Conservation (phyloP, 345 rosid genomes). For the Lagerstroemia speciosa region DNA sequence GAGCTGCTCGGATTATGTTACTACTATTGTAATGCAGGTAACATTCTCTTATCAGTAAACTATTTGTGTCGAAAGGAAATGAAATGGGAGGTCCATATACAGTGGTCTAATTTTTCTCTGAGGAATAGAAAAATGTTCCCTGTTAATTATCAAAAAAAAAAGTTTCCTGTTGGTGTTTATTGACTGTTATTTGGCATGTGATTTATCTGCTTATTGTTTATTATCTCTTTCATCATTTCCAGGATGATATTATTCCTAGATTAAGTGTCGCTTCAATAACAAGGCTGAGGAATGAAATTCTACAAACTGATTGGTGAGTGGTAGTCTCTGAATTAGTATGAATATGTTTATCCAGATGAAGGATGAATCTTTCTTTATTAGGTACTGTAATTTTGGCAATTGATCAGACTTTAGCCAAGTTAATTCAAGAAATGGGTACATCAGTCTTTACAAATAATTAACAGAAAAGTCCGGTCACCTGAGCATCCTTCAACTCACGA, state of each 20-base stretch:
- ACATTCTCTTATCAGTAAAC: neutral
- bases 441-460: neutral
- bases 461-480: neutral
- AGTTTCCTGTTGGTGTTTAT: neutral
- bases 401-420: no score
- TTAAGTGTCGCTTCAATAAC: slow-evolving; percentile 65
- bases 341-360: neutral
- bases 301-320: slow-evolving; percentile 77
- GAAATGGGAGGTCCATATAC: neutral
- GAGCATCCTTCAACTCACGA: neutral
- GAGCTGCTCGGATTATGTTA: slow-evolving; percentile 76
- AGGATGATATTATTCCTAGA: slow-evolving; percentile 89
- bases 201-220: neutral
- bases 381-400: neutral
- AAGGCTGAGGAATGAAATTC: slow-evolving; percentile 77
- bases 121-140: no score
- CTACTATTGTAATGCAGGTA: slow-evolving; percentile 92
- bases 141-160: no score
- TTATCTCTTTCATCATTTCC: slow-evolving; percentile 12
- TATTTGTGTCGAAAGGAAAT: neutral
- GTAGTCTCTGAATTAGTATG: neutral
- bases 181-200: neutral
- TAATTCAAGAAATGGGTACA: neutral
- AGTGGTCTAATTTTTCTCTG: no score
- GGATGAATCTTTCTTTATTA: neutral